Percentiles rank a stretch among this genome's conserved stretches.
phyloP scores from a whole-genome alignment of 1,139 yeast genomes.

The Yamadazyma mexicana region DNA sequence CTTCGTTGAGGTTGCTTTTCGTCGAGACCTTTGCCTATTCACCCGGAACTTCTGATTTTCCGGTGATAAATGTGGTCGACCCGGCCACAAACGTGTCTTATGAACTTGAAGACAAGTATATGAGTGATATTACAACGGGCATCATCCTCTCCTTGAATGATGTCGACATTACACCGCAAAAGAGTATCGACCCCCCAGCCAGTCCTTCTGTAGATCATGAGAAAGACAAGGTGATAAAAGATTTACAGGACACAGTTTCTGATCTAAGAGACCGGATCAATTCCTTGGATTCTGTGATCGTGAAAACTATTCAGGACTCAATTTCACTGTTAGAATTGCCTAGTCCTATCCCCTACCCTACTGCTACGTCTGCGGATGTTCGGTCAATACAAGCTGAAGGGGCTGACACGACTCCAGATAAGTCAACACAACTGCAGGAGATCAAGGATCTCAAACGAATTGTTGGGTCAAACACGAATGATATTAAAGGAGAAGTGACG shows the following conservation, averaged over 20 bases:
- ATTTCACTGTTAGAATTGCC: not conserved
- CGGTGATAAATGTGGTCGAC: constrained; percentile 79
- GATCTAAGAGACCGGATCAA: constrained; percentile 10
- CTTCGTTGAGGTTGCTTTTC: constrained; percentile 69
- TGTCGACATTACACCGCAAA: constrained; percentile 26
- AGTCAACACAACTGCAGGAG: not conserved
- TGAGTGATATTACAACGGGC: constrained; percentile 60
- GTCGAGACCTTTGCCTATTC: constrained; percentile 87
- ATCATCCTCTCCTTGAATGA: constrained; percentile 58
- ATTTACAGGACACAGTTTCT: constrained; percentile 8
- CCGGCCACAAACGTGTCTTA: constrained; percentile 60
- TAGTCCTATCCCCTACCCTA: constrained; percentile 1
- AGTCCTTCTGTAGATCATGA: constrained; percentile 19
- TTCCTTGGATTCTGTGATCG: constrained; percentile 7
- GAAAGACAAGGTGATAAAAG: constrained; percentile 5
- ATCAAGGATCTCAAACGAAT: not conserved
- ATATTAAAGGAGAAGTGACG: constrained; percentile 57
- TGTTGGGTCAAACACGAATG: constrained; percentile 7
- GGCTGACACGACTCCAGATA: not conserved
- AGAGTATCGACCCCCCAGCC: not conserved
- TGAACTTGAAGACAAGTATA: constrained; percentile 72
- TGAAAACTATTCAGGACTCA: constrained; percentile 9
- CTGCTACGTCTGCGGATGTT: constrained; percentile 1
- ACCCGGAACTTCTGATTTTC: constrained; percentile 70
- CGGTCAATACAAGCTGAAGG: constrained; percentile 1